Conservation (phyloP, 306 rosid genomes). For the Albizia julibrissin region DNA sequence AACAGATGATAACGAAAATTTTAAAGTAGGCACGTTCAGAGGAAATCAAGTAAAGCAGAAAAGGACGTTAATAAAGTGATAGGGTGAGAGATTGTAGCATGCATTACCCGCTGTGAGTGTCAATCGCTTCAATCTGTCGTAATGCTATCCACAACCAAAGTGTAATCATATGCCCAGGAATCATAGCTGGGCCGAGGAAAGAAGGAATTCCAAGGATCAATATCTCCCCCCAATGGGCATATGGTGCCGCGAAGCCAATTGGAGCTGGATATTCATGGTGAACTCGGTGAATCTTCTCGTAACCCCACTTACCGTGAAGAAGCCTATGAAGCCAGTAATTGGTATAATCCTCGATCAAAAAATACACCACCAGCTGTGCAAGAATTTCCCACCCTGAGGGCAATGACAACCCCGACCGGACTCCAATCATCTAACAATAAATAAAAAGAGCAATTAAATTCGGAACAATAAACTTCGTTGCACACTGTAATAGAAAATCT, state of each 20-base stretch:
- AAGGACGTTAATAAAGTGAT: constrained; percentile 11
- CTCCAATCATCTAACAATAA: constrained; percentile 66
- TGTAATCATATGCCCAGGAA: constrained; percentile 90
- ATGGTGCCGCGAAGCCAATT: constrained; percentile 85
- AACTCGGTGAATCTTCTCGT: constrained; percentile 80
- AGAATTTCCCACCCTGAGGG: constrained; percentile 89
- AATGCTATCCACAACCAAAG: constrained; percentile 93
- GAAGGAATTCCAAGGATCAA: constrained; percentile 93
- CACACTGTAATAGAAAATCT: background rate
- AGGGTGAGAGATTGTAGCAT: constrained; percentile 2
- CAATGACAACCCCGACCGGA: constrained; percentile 77
- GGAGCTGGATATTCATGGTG: constrained; percentile 96
- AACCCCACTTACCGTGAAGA: constrained; percentile 87
- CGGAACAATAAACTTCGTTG: background rate
- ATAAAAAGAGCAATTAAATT: background rate
- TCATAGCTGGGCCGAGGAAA: constrained; percentile 92
- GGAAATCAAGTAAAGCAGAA: constrained; percentile 33
- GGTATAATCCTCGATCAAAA: constrained; percentile 84
- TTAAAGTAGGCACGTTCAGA: constrained; percentile 38
- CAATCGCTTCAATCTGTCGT: constrained; percentile 93
- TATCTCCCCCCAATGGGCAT: constrained; percentile 96
- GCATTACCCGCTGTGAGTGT: constrained; percentile 89
- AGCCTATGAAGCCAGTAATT: constrained; percentile 96
- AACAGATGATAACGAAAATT: constrained; percentile 31
- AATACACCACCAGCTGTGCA: constrained; percentile 69